Conservation (phyloP, 2,329 filamentous ascomycete genomes). For the Colletotrichum tropicale region DNA sequence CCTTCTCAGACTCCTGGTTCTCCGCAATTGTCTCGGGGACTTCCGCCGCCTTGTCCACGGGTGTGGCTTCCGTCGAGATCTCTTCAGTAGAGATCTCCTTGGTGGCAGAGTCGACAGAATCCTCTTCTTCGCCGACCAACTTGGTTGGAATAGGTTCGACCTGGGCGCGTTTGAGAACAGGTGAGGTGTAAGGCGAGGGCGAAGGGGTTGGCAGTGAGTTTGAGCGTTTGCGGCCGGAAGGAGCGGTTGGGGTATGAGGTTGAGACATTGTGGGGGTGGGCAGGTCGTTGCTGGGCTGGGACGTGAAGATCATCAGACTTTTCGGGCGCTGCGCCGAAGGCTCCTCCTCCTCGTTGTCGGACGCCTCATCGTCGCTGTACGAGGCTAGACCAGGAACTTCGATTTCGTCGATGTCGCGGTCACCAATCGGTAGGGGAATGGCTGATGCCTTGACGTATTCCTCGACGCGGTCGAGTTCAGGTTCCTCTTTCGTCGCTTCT, state of each 20-base stretch:
- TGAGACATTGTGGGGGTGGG: constrained; percentile 37
- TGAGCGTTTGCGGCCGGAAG: constrained; percentile 47
- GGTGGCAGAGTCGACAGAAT: not conserved
- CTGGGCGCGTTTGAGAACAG: constrained; percentile 14
- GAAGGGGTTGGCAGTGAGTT: constrained; percentile 52
- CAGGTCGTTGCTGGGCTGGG: constrained; percentile 27
- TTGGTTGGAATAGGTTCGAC: not conserved
- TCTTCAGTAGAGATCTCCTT: constrained; percentile 16
- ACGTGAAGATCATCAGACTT: constrained; percentile 46
- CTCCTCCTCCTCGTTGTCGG: constrained; percentile 40
- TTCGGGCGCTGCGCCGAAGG: constrained; percentile 44
- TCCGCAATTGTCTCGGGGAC: not conserved
- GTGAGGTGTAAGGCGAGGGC: constrained; percentile 26
- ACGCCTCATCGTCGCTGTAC: constrained; percentile 67
- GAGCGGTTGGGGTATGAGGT: constrained; percentile 37
- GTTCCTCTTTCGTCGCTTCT: constrained; percentile 12
- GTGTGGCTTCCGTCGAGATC: not conserved
- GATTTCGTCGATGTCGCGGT: constrained; percentile 78
- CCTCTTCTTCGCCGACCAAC: not conserved
- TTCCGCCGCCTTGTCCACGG: not conserved
- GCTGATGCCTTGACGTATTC: constrained; percentile 54
- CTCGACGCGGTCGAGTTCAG: constrained; percentile 28
- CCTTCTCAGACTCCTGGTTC: not conserved
- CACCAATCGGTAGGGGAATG: constrained; percentile 71
- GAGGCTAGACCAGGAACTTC: constrained; percentile 73